Evolutionary conservation across 306 rosid genomes (phyloP).

Genomic region (Datisca glomerata): DNA sequence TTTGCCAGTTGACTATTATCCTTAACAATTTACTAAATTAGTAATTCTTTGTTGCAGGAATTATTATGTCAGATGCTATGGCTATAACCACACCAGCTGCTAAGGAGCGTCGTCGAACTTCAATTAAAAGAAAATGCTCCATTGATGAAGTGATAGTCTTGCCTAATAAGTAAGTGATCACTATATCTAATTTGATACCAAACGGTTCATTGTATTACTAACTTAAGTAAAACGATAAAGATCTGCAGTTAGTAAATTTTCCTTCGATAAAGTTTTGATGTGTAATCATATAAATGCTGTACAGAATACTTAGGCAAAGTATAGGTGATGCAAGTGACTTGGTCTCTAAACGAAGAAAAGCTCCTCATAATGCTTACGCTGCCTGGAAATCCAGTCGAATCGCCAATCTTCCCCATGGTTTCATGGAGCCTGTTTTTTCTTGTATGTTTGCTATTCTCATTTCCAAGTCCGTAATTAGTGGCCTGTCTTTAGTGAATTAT

Average conservation of each 20-base stretch:
- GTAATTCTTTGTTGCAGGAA: conserved; percentile 32
- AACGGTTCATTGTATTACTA: no score
- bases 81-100: conserved; percentile 44
- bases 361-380: conserved; percentile 19
- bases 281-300: conserved; percentile 6
- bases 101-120: conserved; percentile 23
- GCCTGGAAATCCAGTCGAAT: conserved; percentile 22
- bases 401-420: conserved; percentile 26
- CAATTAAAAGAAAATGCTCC: conserved; percentile 49
- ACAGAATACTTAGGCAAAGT: conserved; percentile 44
- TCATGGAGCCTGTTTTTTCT: conserved; percentile 43
- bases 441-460: conserved; percentile 36
- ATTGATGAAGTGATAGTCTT: conserved; percentile 36
- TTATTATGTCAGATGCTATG: conserved; percentile 23
- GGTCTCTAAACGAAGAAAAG: conserved; percentile 38
- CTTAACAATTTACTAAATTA: no score
- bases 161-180: conserved; percentile 42
- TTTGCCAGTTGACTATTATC: no score
- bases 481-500: conserved; percentile 1
- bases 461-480: neutral
- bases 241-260: no score
- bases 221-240: no score
- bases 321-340: conserved; percentile 40
- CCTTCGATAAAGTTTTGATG: neutral
- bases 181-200: neutral